phyloP scores from a whole-genome alignment of 2,329 filamentous ascomycete genomes.

The Mycosphaerella arachidis region DNA sequence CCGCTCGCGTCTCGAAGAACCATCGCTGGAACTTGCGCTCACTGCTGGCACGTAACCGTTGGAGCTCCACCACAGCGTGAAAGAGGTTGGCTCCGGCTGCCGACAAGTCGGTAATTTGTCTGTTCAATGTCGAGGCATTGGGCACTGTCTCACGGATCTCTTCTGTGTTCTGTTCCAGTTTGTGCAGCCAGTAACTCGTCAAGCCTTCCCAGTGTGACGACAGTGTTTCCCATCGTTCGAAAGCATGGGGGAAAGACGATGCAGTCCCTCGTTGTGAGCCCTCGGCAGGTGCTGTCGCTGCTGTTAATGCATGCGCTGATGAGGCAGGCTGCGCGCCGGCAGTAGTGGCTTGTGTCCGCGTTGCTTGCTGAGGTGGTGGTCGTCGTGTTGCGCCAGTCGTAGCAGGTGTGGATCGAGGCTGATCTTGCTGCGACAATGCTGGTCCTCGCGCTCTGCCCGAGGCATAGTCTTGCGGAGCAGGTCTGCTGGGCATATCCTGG shows the following conservation, averaged over 20 bases:
- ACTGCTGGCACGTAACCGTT: constrained; percentile 86
- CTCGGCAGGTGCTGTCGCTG: constrained; percentile 15
- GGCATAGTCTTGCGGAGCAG: background rate
- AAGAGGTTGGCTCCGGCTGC: constrained; percentile 95
- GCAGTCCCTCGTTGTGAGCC: constrained; percentile 29
- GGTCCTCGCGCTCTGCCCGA: constrained; percentile 16
- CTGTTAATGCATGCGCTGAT: constrained; percentile 15
- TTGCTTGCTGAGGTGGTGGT: constrained; percentile 21
- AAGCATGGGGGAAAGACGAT: constrained; percentile 88
- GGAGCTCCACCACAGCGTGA: constrained; percentile 93
- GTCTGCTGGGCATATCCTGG: constrained; percentile 17
- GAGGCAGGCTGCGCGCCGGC: constrained; percentile 13
- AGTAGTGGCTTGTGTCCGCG: constrained; percentile 18
- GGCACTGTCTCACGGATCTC: constrained; percentile 73
- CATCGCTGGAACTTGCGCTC: constrained; percentile 97
- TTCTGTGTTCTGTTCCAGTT: constrained; percentile 83
- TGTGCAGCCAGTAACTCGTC: constrained; percentile 94
- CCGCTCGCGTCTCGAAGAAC: constrained; percentile 91
- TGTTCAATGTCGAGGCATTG: constrained; percentile 78
- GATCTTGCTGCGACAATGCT: constrained; percentile 22
- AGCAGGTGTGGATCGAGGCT: constrained; percentile 23
- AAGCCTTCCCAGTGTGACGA: constrained; percentile 98
- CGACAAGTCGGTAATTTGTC: constrained; percentile 95
- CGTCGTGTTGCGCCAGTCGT: constrained; percentile 19
- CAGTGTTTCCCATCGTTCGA: constrained; percentile 93